A percentile compares a stretch with the other conserved stretches of the same genome.
These are phyloP conservation scores for Huntiella moniliformis DNA, from an alignment of 2,329 filamentous ascomycete species.

Conservation along the genomic window DNA sequence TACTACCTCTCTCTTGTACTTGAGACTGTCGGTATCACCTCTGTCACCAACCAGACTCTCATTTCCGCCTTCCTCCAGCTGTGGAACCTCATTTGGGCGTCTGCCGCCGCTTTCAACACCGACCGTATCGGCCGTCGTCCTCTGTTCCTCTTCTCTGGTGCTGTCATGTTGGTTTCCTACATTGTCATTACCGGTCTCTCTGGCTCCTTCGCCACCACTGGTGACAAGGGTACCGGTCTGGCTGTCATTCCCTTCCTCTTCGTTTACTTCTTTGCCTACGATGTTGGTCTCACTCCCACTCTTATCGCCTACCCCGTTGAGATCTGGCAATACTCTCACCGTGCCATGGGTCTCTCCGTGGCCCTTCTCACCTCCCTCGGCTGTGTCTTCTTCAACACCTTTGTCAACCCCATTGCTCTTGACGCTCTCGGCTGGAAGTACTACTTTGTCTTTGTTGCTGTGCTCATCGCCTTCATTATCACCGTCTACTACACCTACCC, in stretches of 20 bases:
- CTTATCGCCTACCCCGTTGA: conserved; percentile 33
- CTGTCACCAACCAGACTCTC: conserved; percentile 23
- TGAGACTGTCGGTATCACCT: conserved; percentile 26
- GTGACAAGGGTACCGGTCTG: conserved; percentile 19
- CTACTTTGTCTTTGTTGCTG: conserved; percentile 25
- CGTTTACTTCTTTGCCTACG: conserved; percentile 15
- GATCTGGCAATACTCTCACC: conserved; percentile 37
- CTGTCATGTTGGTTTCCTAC: conserved; percentile 30
- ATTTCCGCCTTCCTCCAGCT: conserved; percentile 8
- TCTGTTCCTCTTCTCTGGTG: conserved; percentile 34
- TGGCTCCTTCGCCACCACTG: conserved; percentile 21
- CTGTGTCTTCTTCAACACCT: conserved; percentile 24
- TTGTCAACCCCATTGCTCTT: conserved; percentile 27
- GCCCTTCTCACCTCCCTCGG: conserved; percentile 34
- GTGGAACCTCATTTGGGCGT: conserved; percentile 26
- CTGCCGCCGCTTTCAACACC: conserved; percentile 23
- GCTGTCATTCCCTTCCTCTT: conserved; percentile 40
- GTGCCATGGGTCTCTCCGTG: conserved; percentile 38
- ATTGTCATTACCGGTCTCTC: conserved; percentile 29
- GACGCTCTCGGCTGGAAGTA: conserved; percentile 23
- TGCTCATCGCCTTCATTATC: conserved; percentile 23
- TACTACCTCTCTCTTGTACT: conserved; percentile 30
- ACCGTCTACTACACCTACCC: conserved; percentile 68
- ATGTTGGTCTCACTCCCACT: conserved; percentile 21
- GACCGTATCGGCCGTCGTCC: conserved; percentile 28